A percentile compares a stretch with the other conserved stretches of the same genome.
Conservation (phyloP, 1,284 basidiomycete species). For the Stygiomarasmius scandens region DNA sequence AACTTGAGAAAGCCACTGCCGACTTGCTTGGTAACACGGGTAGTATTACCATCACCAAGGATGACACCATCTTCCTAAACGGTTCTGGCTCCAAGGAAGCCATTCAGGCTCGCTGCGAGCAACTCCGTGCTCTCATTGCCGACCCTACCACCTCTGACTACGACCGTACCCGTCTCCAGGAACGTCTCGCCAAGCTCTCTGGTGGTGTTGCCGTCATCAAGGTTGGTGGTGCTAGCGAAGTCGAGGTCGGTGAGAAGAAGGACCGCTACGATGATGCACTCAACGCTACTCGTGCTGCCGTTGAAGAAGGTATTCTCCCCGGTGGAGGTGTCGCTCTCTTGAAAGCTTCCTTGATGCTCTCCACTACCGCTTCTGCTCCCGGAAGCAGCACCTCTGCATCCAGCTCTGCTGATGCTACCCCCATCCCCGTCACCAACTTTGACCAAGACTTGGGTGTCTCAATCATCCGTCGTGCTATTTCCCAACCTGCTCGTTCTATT, state of each 20-base stretch:
- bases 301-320: slow-evolving; percentile 97
- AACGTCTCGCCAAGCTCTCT: slow-evolving; percentile 93
- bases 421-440: slow-evolving; percentile 88
- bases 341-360: slow-evolving; percentile 85
- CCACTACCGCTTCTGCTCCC: slow-evolving; percentile 55
- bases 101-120: slow-evolving; percentile 91
- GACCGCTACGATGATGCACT: slow-evolving; percentile 98
- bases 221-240: slow-evolving; percentile 92
- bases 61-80: slow-evolving; percentile 97
- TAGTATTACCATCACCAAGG: slow-evolving; percentile 94
- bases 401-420: slow-evolving; percentile 56
- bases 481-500: slow-evolving; percentile 86
- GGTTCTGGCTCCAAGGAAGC: slow-evolving; percentile 87
- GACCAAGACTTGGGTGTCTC: slow-evolving; percentile 96
- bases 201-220: slow-evolving; percentile 99
- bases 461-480: slow-evolving; percentile 90
- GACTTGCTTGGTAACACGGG: slow-evolving; percentile 94
- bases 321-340: slow-evolving; percentile 92
- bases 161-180: slow-evolving; percentile 95
- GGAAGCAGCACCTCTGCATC: slow-evolving; percentile 34
- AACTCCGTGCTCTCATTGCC: slow-evolving; percentile 85
- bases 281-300: slow-evolving; percentile 96
- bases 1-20: slow-evolving; percentile 89
- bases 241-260: slow-evolving; percentile 99
- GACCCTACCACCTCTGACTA: slow-evolving; percentile 91